Conservation (phyloP, 2,329 filamentous ascomycete species). For the Chrysosphaeria jannelii region DNA sequence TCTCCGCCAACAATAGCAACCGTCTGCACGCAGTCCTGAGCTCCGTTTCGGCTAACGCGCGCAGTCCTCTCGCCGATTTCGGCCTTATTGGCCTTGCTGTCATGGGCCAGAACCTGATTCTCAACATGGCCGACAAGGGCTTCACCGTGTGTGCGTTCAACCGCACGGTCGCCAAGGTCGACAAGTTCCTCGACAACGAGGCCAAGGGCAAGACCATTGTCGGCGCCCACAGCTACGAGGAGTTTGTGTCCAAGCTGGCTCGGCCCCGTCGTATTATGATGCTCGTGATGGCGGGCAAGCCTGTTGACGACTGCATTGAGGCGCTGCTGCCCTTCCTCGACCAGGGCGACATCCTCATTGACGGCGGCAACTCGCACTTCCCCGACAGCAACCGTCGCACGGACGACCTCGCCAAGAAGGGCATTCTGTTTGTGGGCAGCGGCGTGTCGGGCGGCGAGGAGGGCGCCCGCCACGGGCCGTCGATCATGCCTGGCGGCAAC, state of each 20-base stretch:
- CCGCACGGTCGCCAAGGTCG: slow-evolving; percentile 95
- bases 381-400: slow-evolving; percentile 95
- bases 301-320: slow-evolving; percentile 98
- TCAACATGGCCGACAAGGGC: slow-evolving; percentile 70
- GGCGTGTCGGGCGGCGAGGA: slow-evolving; percentile 99
- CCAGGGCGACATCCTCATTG: slow-evolving; percentile 90
- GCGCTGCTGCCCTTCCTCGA: slow-evolving; percentile 60
- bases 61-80: too few relatives aligned
- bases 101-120: slow-evolving; percentile 70
- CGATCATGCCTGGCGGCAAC: slow-evolving; percentile 95
- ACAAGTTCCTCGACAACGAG: slow-evolving; percentile 73
- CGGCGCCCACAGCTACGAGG: slow-evolving; percentile 75
- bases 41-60: too few relatives aligned
- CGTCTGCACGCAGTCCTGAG: too few relatives aligned
- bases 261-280: slow-evolving; percentile 91
- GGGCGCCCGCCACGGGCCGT: slow-evolving; percentile 90
- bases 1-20: too few relatives aligned
- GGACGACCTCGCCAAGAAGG: slow-evolving; percentile 61
- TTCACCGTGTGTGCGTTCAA: slow-evolving; percentile 98
- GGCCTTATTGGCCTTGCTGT: slow-evolving; percentile 81
- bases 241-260: slow-evolving; percentile 94
- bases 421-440: slow-evolving; percentile 80
- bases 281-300: slow-evolving; percentile 91
- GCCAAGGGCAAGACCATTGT: slow-evolving; percentile 88
- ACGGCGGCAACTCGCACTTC: slow-evolving; percentile 97